Evolutionary conservation across 345 rosid genomes (phyloP).

Genomic region (Gossypium arboreum): DNA sequence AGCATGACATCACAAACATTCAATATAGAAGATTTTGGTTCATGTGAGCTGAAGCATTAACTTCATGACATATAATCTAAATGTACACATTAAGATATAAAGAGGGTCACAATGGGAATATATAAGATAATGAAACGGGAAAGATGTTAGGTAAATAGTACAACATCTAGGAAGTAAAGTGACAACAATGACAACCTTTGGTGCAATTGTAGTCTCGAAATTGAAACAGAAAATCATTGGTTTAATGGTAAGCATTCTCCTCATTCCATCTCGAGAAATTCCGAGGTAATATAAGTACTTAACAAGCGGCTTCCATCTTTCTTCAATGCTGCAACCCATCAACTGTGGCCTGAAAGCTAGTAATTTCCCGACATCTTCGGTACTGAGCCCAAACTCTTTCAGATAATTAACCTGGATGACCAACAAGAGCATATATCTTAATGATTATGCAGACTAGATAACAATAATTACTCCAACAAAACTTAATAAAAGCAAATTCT

Average conservation of each 20-base stretch:
- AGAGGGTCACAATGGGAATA: background rate
- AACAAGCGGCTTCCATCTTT: conserved; percentile 84
- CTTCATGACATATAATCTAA: conserved; percentile 1
- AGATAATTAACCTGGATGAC: conserved; percentile 60
- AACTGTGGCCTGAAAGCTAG: conserved; percentile 82
- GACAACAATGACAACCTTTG: conserved; percentile 46
- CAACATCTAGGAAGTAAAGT: background rate
- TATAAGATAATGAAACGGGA: background rate
- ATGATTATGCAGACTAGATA: background rate
- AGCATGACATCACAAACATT: conserved; percentile 3
- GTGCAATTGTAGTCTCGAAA: conserved; percentile 60
- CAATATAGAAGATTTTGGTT: background rate
- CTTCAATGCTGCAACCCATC: conserved; percentile 79
- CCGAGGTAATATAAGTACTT: conserved; percentile 86
- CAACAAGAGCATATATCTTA: background rate
- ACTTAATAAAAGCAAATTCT: background rate
- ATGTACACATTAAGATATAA: background rate
- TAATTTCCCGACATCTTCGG: conserved; percentile 68
- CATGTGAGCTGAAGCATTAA: background rate
- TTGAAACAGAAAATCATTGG: conserved; percentile 81
- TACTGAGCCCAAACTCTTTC: conserved; percentile 81
- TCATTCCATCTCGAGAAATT: conserved; percentile 79
- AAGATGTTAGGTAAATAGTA: background rate
- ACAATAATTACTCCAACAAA: background rate
- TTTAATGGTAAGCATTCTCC: conserved; percentile 74